Conservation (phyloP, 176 grass and related monocot genomes). For the Avena insularis region DNA sequence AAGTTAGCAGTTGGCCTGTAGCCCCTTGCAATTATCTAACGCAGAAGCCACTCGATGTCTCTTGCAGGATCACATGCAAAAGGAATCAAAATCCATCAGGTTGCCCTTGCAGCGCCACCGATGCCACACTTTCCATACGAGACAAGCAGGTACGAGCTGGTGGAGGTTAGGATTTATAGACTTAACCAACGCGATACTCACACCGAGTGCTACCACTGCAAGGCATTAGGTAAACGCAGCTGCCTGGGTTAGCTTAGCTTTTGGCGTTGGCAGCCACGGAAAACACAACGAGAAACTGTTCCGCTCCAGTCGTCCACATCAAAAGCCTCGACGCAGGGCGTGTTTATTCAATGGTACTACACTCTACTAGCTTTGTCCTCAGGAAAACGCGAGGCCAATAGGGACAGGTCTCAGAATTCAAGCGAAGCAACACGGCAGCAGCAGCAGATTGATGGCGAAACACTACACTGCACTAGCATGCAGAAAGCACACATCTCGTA, state of each 20-base stretch:
- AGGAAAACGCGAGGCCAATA: slow-evolving; percentile 33
- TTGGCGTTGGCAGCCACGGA: background rate
- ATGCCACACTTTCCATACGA: no score
- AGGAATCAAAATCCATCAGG: slow-evolving; percentile 7
- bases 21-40: slow-evolving; percentile 25
- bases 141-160: background rate
- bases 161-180: background rate
- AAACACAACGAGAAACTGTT: background rate
- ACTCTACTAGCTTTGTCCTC: slow-evolving; percentile 6
- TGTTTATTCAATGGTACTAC: slow-evolving; percentile 41
- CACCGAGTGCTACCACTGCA: background rate
- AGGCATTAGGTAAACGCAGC: slow-evolving; percentile 3
- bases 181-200: background rate
- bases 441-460: slow-evolving; percentile 5
- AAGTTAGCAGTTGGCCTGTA: slow-evolving; percentile 11
- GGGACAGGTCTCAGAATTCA: slow-evolving; percentile 40
- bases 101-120: background rate
- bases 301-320: slow-evolving; percentile 31
- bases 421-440: slow-evolving; percentile 16
- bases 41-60: background rate
- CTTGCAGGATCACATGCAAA: slow-evolving; percentile 43
- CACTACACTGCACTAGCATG: slow-evolving; percentile 22
- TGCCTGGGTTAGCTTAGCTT: slow-evolving; percentile 3
- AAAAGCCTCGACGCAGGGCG: slow-evolving; percentile 36
- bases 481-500: slow-evolving; percentile 34